Conservation (phyloP, 169 alveolate species). For the Plasmodium cynomolgi region DNA sequence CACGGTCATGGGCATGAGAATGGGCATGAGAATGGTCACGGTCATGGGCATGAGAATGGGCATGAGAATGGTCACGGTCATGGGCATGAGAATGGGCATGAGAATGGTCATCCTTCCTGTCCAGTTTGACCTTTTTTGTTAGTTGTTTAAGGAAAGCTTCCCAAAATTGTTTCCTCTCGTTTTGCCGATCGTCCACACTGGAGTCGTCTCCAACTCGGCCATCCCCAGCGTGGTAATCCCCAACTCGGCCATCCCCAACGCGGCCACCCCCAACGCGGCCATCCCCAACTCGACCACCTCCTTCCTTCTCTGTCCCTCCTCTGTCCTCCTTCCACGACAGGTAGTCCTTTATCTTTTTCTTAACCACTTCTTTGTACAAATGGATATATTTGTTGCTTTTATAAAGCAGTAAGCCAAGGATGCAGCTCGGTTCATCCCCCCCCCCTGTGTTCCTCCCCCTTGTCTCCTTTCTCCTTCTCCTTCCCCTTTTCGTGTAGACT, state of each 20-base stretch:
- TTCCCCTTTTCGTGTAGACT: background rate
- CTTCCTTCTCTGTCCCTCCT: background rate
- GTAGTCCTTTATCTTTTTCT: conserved; percentile 13
- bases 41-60: too few relatives aligned
- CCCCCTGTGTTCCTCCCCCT: background rate
- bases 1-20: too few relatives aligned
- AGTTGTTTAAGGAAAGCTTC: background rate
- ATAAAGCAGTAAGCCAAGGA: conserved; percentile 40
- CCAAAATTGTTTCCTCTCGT: background rate
- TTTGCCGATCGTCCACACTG: background rate
- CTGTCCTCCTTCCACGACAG: background rate
- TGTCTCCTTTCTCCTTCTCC: background rate
- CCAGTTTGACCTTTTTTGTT: background rate
- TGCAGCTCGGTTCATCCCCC: background rate
- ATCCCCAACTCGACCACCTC: background rate
- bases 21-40: too few relatives aligned
- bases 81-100: too few relatives aligned
- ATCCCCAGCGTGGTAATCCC: background rate
- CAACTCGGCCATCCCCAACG: too few relatives aligned
- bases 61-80: too few relatives aligned
- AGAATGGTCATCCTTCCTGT: background rate
- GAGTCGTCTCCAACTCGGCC: background rate
- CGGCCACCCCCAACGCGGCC: too few relatives aligned
- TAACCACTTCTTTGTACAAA: conserved; percentile 21
- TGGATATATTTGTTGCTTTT: conserved; percentile 7